Evolutionary conservation across 2,329 filamentous ascomycete genomes (phyloP), one percentile per base, ranked within the genome.

Genomic region (Monosporascus cannonballus): DNA sequence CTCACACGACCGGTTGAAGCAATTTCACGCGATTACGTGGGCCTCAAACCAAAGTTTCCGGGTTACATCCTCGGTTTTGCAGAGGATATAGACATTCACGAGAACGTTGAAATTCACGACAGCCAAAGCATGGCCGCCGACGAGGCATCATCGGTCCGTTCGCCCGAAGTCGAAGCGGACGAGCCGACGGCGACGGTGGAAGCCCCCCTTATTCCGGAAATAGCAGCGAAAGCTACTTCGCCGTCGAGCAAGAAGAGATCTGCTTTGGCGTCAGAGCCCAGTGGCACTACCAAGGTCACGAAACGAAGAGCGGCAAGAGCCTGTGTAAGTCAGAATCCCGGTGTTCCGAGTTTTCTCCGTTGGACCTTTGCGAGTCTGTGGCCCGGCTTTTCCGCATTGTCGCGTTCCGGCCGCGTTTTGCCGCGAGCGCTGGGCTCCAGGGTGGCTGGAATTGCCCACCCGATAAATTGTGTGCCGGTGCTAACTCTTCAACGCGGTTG

Each of bases 301-400:
- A 96, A 96, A 73, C 81, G 91, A 64, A 83, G 92, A 66, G 91
- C 92, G n/a, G 90, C 91, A 9, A 89, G 93, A 62, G 92, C 92
- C 18, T 96, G 92, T 69, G 89, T 90, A 46, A 46, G 42, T 46
- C 4, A 27, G 42, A 46, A 34, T 57, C 90, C 87, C 62, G 22
- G 11, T 25, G 22, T 5, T 5, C 42, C 42, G n/a, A 15, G 25
- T 15, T 17, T 44, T 27, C 15, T n/a, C 20, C n/a, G n/a, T n/a
- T 27, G 4, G 24, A 7, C 25, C 25, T n/a, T 14, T 7, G 22
- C 42, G 1, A 27, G 42, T 17, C 15, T 30, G 7, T 46, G 11
- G 18, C 9, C n/a, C 20, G 20, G 18, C 39, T 34, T 34, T 30
- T 34, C 30, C 30, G 30, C 30, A 34, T n/a, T 7, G 42, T 30